phyloP scores from a whole-genome alignment of 2,329 filamentous ascomycete species.

The Eutypella sp. region DNA sequence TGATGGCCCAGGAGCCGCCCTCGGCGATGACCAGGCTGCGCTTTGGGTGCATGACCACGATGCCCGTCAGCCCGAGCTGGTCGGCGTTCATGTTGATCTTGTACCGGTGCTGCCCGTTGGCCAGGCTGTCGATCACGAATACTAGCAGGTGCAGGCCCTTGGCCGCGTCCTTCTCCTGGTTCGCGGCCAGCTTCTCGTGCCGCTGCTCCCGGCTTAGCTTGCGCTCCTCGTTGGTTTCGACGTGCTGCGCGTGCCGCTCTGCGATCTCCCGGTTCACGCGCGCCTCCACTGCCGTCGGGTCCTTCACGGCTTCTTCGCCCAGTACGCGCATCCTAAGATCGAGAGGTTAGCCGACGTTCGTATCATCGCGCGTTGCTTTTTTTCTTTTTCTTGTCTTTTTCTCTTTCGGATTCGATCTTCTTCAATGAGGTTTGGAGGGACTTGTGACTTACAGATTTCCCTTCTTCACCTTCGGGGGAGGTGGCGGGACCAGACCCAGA shows the following conservation, averaged over 20 bases:
- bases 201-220: constrained; percentile 85
- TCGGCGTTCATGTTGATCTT: constrained; percentile 92
- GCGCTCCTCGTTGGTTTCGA: constrained; percentile 73
- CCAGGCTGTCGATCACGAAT: constrained; percentile 84
- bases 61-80: constrained; percentile 77
- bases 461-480: constrained; percentile 94
- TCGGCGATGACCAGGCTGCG: constrained; percentile 90
- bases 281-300: constrained; percentile 94
- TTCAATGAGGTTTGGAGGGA: too few relatives aligned
- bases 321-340: constrained; percentile 72
- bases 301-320: constrained; percentile 85
- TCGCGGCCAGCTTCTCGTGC: constrained; percentile 73
- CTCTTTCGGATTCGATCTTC: too few relatives aligned
- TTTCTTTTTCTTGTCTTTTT: too few relatives aligned
- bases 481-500: constrained; percentile 81
- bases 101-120: constrained; percentile 88
- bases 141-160: constrained; percentile 83
- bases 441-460: constrained; percentile 38
- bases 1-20: constrained; percentile 77
- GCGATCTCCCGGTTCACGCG: constrained; percentile 90
- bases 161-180: constrained; percentile 83
- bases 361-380: too few relatives aligned
- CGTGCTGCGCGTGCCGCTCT: constrained; percentile 74
- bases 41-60: constrained; percentile 87
- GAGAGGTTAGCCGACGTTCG: background rate